Evolutionary conservation across 306 rosid species (phyloP).

Genomic region (Potentilla sterilis): DNA sequence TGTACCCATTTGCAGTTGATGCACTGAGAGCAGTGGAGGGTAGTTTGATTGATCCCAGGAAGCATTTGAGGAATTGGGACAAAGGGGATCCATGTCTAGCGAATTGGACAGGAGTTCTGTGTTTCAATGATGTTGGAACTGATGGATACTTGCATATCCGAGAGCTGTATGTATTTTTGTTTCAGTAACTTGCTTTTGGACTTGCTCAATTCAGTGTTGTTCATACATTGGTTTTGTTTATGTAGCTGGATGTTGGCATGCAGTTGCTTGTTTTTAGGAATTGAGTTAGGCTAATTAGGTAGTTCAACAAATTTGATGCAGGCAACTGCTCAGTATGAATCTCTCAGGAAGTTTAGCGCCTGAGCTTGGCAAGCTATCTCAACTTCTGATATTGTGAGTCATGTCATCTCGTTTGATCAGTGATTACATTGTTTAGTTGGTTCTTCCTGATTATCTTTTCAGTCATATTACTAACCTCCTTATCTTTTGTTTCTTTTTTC

Average conservation of each 20-base stretch:
- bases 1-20: slow-evolving; percentile 47
- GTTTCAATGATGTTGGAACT: slow-evolving; percentile 26
- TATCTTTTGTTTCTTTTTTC: slow-evolving; percentile 16
- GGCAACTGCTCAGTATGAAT: slow-evolving; percentile 57
- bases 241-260: neutral
- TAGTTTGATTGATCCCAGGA: slow-evolving; percentile 56
- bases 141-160: slow-evolving; percentile 61
- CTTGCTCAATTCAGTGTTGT: neutral
- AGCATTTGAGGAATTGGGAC: slow-evolving; percentile 51
- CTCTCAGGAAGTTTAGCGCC: slow-evolving; percentile 72
- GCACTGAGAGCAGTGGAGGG: slow-evolving; percentile 57
- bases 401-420: slow-evolving; percentile 13
- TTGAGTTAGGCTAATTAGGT: neutral
- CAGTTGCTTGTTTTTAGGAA: neutral
- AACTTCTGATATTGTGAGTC: slow-evolving; percentile 64
- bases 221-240: slow-evolving; percentile 15
- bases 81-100: slow-evolving; percentile 67
- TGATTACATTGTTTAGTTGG: slow-evolving; percentile 2
- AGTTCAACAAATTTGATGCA: slow-evolving; percentile 35
- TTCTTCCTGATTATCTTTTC: slow-evolving; percentile 15
- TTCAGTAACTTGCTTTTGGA: neutral
- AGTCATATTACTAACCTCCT: slow-evolving; percentile 30
- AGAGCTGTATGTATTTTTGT: slow-evolving; percentile 53
- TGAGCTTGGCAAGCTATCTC: slow-evolving; percentile 65
- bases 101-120: slow-evolving; percentile 71